Base-by-base conservation (phyloP, 495 filamentous ascomycete species). In the Neurospora sp. region DNA sequence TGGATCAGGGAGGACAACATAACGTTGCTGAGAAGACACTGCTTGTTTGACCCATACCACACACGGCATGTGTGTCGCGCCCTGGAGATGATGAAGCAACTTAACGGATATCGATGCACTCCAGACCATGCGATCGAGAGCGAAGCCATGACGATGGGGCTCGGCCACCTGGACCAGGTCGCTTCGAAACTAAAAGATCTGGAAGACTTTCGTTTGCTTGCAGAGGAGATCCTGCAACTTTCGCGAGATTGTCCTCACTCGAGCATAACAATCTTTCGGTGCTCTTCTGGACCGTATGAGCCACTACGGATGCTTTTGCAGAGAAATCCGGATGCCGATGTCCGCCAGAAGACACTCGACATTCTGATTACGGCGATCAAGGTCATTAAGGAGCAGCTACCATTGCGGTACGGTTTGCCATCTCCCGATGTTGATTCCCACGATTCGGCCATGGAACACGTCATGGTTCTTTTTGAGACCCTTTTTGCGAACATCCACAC, bases 81-180 rank as follows among this genome's bases (percentile, higher is more conserved):
- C 13, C 81, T 97, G 76, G 79, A 62, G 78, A 84, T 78, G 75
- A 85, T 78, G 83, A 85, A 71, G 39, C 39, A 77, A 79, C 69
- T 78, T 83, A 71, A 83, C 80, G 75, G 81, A 80, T 66, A 80
- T 0, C 81, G 78, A 39, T 89, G 87, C 73, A 84, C 86, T 8
- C 77, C 81, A 7, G 79, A 84, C 4, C 89, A 91, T 72, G 79
- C 73, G 13, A 78, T 89, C 45, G 92, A 94, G 79, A 86, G 85
- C 39, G 77, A 85, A 39, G 89, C 88, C 13, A 84, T 96, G 70
- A 84, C 84, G n/a, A 86, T 93, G 70, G 89, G 88, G 10, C 79
- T 97, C 36, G 87, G 92, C 71, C 91, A 94, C 71, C 80, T 97
- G 21, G 92, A 95, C 76, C 91, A 94, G 76, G 85, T 97, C 69